Base-by-base conservation (phyloP, 2,329 filamentous ascomycete genomes). In the Fusarium torulosum region DNA sequence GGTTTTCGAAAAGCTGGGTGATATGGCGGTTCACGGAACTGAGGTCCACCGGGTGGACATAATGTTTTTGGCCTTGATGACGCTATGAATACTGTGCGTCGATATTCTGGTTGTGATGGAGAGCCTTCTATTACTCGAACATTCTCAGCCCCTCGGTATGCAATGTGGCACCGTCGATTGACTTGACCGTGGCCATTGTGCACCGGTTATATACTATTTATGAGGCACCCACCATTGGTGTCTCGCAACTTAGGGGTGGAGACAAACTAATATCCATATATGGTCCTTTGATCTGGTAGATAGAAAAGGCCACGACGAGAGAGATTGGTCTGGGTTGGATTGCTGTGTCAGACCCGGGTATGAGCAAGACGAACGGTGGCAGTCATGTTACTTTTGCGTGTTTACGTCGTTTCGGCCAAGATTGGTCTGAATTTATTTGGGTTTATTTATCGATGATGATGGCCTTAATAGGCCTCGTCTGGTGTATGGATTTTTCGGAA, bases 61-160 rank as follows among this genome's bases (percentile, higher is more conserved):
- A 71, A 73, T 74, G 69, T 74, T 62, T 70, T 73, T 70, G 69
- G 54, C 65, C 61, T 71, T 59, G 56, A 73, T 57, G 71, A 73
- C 69, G 69, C 71, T 53, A 73, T 66, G 71, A 73, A 47, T 60
- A 51, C 58, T 69, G 64, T 67, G 66, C 65, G 71, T 73, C 71
- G 56, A 66, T 62, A 60, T 65, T 43, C 42, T 45, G 49, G 46
- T 44, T 59, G 45, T 45, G 55, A 33, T 49, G 33, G 33, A 44
- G 44, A 42, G 33, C 51, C 50, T 41, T 44, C 41, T 49, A 27
- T 21, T 55, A 47, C 38, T 20, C 21, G n/a, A 49, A 53, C 50
- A 52, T 42, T n/a, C 20, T 27, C 27, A 44, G 25, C 45, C 35
- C 42, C 37, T 54, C 29, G 55, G 45, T 37, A 41, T 23, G 44